Evolutionary conservation across 2,329 filamentous ascomycete species (phyloP).

Genomic region (Mycogone perniciosa): DNA sequence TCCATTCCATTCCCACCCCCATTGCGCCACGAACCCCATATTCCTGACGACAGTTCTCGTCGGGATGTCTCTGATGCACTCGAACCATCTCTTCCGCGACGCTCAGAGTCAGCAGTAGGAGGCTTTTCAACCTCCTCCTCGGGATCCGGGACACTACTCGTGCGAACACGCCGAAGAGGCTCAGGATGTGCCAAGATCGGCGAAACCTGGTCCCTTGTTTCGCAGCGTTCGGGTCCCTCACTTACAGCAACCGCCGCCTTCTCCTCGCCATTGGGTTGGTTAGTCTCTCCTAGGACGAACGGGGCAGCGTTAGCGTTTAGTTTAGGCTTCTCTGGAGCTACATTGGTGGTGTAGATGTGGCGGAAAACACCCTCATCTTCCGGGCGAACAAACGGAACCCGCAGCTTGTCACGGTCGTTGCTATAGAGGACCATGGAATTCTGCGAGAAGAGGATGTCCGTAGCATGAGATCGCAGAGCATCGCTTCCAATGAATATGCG

Average conservation of each 20-base stretch:
- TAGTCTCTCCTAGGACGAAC: slow-evolving; percentile 33
- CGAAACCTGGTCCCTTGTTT: slow-evolving; percentile 1
- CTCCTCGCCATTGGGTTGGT: slow-evolving; percentile 17
- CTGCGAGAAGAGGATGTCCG: slow-evolving; percentile 85
- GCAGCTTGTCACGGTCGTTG: slow-evolving; percentile 78
- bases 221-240: slow-evolving; percentile 15
- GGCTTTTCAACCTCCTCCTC: slow-evolving; percentile 39
- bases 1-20: slow-evolving; percentile 46
- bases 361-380: slow-evolving; percentile 81
- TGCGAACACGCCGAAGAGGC: slow-evolving; percentile 20
- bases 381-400: slow-evolving; percentile 85
- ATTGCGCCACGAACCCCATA: slow-evolving; percentile 68
- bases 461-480: slow-evolving; percentile 75
- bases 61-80: slow-evolving; percentile 27
- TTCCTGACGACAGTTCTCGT: slow-evolving; percentile 47
- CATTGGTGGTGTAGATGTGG: slow-evolving; percentile 59
- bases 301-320: slow-evolving; percentile 48
- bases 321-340: slow-evolving; percentile 49
- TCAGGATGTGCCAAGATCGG: slow-evolving; percentile 31
- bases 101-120: slow-evolving; percentile 18
- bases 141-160: slow-evolving; percentile 37
- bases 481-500: slow-evolving; percentile 90
- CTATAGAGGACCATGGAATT: slow-evolving; percentile 85
- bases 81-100: slow-evolving; percentile 23
- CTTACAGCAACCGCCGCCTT: slow-evolving; percentile 6